phyloP scores from a whole-genome alignment of 345 rosid genomes.

The Sonneratia alba region DNA sequence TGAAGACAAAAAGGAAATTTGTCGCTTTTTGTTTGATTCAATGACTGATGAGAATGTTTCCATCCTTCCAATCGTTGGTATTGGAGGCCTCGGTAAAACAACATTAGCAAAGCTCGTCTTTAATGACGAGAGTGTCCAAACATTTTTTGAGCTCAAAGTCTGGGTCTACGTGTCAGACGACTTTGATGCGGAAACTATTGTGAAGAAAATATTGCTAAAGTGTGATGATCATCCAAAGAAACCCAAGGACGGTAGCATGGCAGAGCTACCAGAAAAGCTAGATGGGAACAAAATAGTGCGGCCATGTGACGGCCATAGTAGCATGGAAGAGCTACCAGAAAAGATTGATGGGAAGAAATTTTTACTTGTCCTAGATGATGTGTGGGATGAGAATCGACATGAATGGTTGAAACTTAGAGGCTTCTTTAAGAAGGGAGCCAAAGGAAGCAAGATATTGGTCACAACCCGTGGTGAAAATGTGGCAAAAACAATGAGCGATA shows the following conservation, averaged over 20 bases:
- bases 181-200: background rate
- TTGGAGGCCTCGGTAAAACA: background rate
- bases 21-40: background rate
- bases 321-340: too few species aligned
- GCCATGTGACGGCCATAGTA: too few species aligned
- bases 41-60: background rate
- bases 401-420: background rate
- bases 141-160: background rate
- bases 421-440: background rate
- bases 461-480: background rate
- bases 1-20: background rate
- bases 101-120: background rate
- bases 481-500: background rate
- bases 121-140: background rate
- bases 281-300: too few species aligned
- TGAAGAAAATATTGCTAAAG: too few species aligned
- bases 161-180: background rate
- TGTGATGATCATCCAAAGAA: too few species aligned
- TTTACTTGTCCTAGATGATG: too few species aligned
- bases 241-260: too few species aligned
- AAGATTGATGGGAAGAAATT: too few species aligned
- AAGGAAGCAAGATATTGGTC: slow-evolving; percentile 9
- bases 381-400: background rate
- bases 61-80: background rate
- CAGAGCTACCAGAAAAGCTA: too few species aligned